Evolutionary conservation across 768 basidiomycete species (phyloP), one percentile per base, ranked within the genome.

Genomic region (Lentinula sp.): DNA sequence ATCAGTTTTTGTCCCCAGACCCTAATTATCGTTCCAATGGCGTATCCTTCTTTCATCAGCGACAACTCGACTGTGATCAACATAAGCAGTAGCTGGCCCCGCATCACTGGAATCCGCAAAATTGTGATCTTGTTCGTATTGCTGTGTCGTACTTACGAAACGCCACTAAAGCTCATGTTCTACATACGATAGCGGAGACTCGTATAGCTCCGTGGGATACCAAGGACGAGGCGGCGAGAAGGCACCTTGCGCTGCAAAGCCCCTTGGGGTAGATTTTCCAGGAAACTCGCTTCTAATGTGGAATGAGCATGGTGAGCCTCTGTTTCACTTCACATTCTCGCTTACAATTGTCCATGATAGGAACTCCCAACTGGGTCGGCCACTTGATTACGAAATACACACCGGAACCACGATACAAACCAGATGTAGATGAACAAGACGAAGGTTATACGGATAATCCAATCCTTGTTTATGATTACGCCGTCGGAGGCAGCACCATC

Each of bases 321-420:
- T 16, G 13, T 42, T 56, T 39, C 10, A 45, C 42, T 57, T 45
- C 5, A 18, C 11, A 18, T 50, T 8, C 10, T 13, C 49, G 5
- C 11, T 53, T 10, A 35, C 15, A 35, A 11, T 5, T 4, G 21
- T 39, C 11, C 52, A 5, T 13, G 34, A n/a, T 42, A 43, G 35
- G 54, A 6, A 67, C 71, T 43, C 80, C 84, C 7, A 87, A 87
- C 68, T 88, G 86, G 86, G 81, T 88, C 37, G 82, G 85, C 2
- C 77, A 83, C 67, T 71, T 85, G n/a, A 70, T 84, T 52, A 79
- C 74, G 8, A 73, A 77, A 58, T 73, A 77, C 59, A 67, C 68
- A 59, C 76, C 76, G n/a, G 68, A 69, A 39, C 74, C 76, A 5
- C 65, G 71, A 55, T 77, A 67, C 65, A 59, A 69, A 52, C 72